Percentiles rank a stretch among this genome's conserved stretches.
These are phyloP conservation scores for Fraxinus americana DNA, from an alignment of 257 asterid species.

Conservation along the genomic window DNA sequence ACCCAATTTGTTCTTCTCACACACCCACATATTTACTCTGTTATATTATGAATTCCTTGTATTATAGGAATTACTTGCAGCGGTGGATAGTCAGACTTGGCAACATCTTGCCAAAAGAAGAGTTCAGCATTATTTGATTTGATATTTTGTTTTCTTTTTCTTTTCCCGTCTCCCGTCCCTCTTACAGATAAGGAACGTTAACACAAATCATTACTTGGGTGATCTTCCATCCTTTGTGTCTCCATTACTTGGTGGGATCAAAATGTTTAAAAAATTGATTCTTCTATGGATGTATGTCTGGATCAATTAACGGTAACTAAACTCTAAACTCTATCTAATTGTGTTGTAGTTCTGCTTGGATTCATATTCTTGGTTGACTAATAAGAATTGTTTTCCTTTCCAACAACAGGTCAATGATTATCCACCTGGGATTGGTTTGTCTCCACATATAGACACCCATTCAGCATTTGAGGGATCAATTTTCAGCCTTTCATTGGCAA, in stretches of 20 bases:
- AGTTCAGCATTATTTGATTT: constrained; percentile 54
- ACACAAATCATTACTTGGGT: constrained; percentile 75
- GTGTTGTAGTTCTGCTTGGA: constrained; percentile 1
- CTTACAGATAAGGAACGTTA: constrained; percentile 82
- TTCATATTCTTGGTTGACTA: constrained; percentile 4
- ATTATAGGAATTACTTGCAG: constrained; percentile 70
- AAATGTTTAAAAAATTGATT: constrained; percentile 48
- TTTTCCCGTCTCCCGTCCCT: neutral
- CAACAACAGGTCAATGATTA: constrained; percentile 82
- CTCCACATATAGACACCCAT: constrained; percentile 97
- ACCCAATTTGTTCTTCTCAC: constrained; percentile 10
- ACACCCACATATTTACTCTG: neutral
- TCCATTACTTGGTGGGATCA: constrained; percentile 58
- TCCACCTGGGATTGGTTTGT: constrained; percentile 88
- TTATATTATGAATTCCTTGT: constrained; percentile 17
- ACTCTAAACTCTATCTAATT: neutral
- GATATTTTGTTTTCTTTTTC: constrained; percentile 1
- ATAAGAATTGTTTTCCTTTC: constrained; percentile 8
- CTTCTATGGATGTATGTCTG: constrained; percentile 40
- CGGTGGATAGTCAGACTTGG: constrained; percentile 42
- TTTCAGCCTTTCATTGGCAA: constrained; percentile 89
- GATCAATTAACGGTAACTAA: constrained; percentile 85
- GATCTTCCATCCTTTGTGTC: constrained; percentile 80
- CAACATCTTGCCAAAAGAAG: constrained; percentile 88
- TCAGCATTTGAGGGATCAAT: constrained; percentile 87